phyloP scores from a whole-genome alignment of 2,329 filamentous ascomycete species.

The Coniochaeta sp. region DNA sequence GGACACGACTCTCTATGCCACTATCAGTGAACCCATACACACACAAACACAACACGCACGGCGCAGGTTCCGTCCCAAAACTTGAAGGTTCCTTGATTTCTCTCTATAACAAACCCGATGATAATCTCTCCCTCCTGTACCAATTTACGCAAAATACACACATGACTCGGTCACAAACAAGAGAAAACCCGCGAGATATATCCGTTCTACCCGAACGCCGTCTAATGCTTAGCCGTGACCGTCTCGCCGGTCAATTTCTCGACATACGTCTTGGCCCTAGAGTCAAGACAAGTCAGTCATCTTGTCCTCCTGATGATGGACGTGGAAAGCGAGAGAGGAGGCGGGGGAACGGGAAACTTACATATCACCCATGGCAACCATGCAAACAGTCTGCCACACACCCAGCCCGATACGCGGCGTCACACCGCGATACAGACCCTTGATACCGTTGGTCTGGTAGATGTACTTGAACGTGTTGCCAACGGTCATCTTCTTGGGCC shows the following conservation, averaged over 20 bases:
- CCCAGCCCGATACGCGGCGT: constrained; percentile 88
- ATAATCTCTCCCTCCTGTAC: background rate
- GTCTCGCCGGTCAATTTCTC: constrained; percentile 58
- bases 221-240: constrained; percentile 61
- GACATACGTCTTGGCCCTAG: constrained; percentile 58
- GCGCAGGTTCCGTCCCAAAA: background rate
- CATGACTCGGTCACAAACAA: background rate
- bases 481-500: constrained; percentile 98
- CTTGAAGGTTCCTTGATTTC: background rate
- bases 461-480: constrained; percentile 82
- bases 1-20: background rate
- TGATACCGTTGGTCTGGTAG: constrained; percentile 79
- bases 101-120: background rate
- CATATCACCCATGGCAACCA: constrained; percentile 98
- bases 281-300: background rate
- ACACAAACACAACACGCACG: background rate
- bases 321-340: background rate
- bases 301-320: background rate
- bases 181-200: background rate
- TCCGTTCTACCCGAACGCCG: constrained; percentile 21
- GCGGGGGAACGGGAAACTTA: constrained; percentile 41
- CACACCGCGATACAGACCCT: constrained; percentile 92
- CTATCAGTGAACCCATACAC: background rate
- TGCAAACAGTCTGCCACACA: constrained; percentile 99
- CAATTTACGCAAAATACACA: background rate